Base-by-base conservation (phyloP, 768 basidiomycete genomes). In the Leccinellum albellum region DNA sequence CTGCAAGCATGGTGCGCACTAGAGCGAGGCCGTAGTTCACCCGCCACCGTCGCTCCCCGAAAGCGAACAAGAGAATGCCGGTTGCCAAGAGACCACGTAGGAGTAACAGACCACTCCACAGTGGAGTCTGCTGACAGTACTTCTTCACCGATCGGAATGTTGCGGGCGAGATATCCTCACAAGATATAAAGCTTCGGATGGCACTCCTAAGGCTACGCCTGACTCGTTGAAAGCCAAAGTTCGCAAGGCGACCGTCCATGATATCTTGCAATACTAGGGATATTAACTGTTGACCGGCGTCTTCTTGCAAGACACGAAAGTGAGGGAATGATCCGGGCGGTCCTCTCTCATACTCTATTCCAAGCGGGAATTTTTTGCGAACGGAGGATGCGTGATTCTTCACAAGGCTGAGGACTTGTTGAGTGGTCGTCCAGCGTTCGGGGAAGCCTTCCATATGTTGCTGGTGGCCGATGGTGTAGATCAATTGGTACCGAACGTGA, bases 1-100 rank as follows among this genome's bases (percentile, higher is more conserved):
- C 76, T 0, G 75, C 75, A 3, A 76, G 60, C 62, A 66, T 60
- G 0, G 75, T 75, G 24, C 75, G 71, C 15, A 32, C 6, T 5
- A 52, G 64, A 31, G 72, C 58, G 13, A 73, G 72, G 3, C 75
- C 75, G 53, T 73, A 77, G 53, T 76, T 68, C 7, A 77, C 76
- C 3, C 75, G 56, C 74, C 74, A 76, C 26, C 76, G 64, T 20
- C 71, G 72, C 2, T 76, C 74, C 37, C 45, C 65, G 23, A 76
- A 57, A 10, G 62, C 66, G 50, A 67, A 69, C 10, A 67, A 32
- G 1, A 76, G 60, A 14, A 76, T 70, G 0, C 72, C 75, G 0
- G 57, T 61, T 6, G 68, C 61, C 13, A 76, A 42, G 26, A 76
- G 66, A 4, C 75, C 75, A 1, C 76, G 75, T 5, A 76, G 48